Conservation (phyloP, 202 grass and related monocot genomes). For the Bolboschoenoplectus hybrid region DNA sequence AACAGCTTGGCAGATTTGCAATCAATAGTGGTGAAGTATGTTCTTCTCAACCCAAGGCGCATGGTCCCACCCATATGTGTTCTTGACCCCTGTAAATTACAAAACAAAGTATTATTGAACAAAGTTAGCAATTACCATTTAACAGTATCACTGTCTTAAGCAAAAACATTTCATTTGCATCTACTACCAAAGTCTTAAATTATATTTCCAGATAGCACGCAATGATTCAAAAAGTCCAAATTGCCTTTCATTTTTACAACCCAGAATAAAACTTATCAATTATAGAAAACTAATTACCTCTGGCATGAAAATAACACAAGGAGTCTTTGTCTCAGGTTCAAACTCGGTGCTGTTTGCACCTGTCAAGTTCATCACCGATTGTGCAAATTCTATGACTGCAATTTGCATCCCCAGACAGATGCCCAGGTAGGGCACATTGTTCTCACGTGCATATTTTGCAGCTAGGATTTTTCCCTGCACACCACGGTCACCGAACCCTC, state of each 20-base stretch:
- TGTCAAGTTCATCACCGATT: conserved; percentile 67
- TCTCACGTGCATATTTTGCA: conserved; percentile 91
- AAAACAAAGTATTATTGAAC: conserved; percentile 1
- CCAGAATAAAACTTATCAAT: background rate
- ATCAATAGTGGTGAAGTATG: conserved; percentile 65
- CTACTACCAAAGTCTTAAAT: background rate
- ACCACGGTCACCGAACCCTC: conserved; percentile 96
- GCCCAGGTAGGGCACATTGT: conserved; percentile 87
- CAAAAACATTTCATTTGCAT: background rate
- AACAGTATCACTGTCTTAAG: background rate
- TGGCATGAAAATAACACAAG: conserved; percentile 95
- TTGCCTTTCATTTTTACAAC: conserved; percentile 10
- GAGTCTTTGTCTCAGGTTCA: conserved; percentile 62
- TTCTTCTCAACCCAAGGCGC: conserved; percentile 96
- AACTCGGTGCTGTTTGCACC: conserved; percentile 94
- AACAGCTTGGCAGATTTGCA: conserved; percentile 94
- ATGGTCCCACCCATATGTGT: conserved; percentile 96
- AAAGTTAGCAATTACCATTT: background rate
- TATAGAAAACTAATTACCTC: conserved; percentile 67
- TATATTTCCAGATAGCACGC: background rate
- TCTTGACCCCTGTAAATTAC: conserved; percentile 70
- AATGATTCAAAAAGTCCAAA: background rate
- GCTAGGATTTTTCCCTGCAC: conserved; percentile 97
- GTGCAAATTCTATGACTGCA: conserved; percentile 90
- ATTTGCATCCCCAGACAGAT: conserved; percentile 99